phyloP scores from a whole-genome alignment of 257 asterid species.

The Knoxia roxburghii region DNA sequence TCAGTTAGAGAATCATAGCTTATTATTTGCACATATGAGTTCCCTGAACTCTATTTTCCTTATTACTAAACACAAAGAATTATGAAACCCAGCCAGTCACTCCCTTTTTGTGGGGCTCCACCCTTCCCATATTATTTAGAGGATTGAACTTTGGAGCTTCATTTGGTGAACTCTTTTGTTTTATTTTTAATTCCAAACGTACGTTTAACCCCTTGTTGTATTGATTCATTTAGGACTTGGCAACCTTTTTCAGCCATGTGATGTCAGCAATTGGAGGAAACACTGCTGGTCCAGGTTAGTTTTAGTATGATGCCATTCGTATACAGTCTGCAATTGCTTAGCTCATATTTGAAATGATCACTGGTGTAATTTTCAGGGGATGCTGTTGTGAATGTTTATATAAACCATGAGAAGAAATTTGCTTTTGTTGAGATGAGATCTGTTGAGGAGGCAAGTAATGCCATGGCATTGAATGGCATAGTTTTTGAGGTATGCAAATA shows the following conservation, averaged over 20 bases:
- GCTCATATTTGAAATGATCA: not conserved
- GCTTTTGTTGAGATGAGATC: constrained; percentile 98
- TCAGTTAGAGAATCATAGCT: not conserved
- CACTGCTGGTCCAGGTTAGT: constrained; percentile 97
- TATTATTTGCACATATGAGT: not conserved
- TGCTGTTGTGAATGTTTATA: constrained; percentile 92
- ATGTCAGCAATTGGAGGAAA: constrained; percentile 98
- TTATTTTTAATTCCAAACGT: not conserved
- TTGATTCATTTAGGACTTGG: no score
- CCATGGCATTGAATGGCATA: constrained; percentile 92
- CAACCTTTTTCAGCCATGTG: constrained; percentile 87
- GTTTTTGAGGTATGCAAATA: constrained; percentile 64
- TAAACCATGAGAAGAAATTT: constrained; percentile 87
- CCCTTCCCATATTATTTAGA: not conserved
- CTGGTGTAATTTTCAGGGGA: constrained; percentile 55
- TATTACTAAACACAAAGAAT: no score
- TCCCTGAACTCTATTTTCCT: not conserved
- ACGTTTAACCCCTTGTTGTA: no score
- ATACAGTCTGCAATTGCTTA: not conserved
- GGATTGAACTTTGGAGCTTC: not conserved
- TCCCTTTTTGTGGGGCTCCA: not conserved
- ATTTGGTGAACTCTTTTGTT: not conserved
- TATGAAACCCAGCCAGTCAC: not conserved
- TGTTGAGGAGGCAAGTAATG: constrained; percentile 97
- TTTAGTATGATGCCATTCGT: not conserved